Evolutionary conservation across 257 asterid genomes (phyloP), one percentile per base, ranked within the genome.

Genomic region (Nicotiana benthamiana): DNA sequence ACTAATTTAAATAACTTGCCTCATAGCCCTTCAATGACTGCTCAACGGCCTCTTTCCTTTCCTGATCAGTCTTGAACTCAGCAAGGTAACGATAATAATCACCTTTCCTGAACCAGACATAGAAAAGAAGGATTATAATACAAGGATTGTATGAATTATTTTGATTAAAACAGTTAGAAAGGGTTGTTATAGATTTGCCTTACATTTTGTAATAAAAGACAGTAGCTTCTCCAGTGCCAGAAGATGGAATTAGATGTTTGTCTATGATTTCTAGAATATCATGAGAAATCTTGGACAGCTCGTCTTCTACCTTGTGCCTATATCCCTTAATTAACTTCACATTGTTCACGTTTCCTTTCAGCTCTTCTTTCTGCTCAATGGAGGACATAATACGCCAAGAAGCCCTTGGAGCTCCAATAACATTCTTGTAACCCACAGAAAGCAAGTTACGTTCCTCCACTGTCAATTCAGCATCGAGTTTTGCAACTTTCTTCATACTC

Each of bases 311-410:
- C 16, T 79, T 79, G 32, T 65, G 76, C 15, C 64, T 46, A 30
- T 79, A 79, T 4, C 75, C 77, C 40, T 79, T 79, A 24, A 63
- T 51, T 20, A 62, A 51, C 77, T 51, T 65, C 5, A 46, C 77
- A 17, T 79, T 40, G 32, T 79, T 62, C 0, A 63, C 64, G 0
- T 79, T 79, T 11, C 82, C 97, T 83, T 92, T 94, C 10, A 92
- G 81, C 77, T 92, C 97, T 79, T 94, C 97, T 85, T 94, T 92
- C 86, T 92, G 98, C 84, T 94, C 97, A 26, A 94, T 94, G 9
- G 98, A 94, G 9, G 97, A 94, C 93, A 94, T 84, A 51, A 94
- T 94, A 64, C 98, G 88, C 98, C 98, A 94, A 0, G 98, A 94
- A 15, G 98, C 97, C 85, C 98, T 85, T 26, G 97, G 90, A 4